Base-by-base conservation (phyloP, 192 early-diverging fungal genomes). In the Mycoemilia scoparia region DNA sequence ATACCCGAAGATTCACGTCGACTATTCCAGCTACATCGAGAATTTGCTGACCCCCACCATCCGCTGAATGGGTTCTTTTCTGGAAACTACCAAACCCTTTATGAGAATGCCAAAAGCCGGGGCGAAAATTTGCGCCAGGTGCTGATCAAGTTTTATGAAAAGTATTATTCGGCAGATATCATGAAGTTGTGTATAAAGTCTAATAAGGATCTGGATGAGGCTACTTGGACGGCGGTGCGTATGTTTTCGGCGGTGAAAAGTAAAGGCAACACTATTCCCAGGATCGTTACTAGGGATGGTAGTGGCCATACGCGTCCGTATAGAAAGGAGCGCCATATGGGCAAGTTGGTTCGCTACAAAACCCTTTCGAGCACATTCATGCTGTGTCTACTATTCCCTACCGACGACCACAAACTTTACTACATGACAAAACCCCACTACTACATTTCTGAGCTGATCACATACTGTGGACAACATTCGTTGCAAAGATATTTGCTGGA, bases 141-240 rank as follows among this genome's bases (percentile, higher is more conserved):
- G 34, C 63, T 95, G 29, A 45, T 98, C 24, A 76, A 87, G 30
- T 93, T 93, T 34, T 79, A 98, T 43, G 66, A 66, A 8, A 66
- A 68, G 36, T 87, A 87, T 54, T 98, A 98, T 51, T 88, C 84
- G 19, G 78, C 87, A 7, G 91, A 95, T 45, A 84, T 98, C 18
- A 95, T 93, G 90, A 82, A 81, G 58, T 63, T 93, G n/a, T 79
- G 78, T 21, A 59, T 98, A 11, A 46, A 89, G 7, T 89, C 87
- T 17, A 67, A 72, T 47, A 85, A 97, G 51, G 61, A 84, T 4
- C 51, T 97, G 38, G 84, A 89, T 41, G 54, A 75, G 54, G 62
- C 95, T 45, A 66, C 69, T 12, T 54, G 75, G 38, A 83, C 81
- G 88, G 71, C 70, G 0, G 79, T 85, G 23, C 56, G 71, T 13